Percentiles rank a stretch among this genome's conserved stretches.
These are phyloP conservation scores for Pistacia atlantica DNA, from an alignment of 345 rosid species.

Conservation along the genomic window DNA sequence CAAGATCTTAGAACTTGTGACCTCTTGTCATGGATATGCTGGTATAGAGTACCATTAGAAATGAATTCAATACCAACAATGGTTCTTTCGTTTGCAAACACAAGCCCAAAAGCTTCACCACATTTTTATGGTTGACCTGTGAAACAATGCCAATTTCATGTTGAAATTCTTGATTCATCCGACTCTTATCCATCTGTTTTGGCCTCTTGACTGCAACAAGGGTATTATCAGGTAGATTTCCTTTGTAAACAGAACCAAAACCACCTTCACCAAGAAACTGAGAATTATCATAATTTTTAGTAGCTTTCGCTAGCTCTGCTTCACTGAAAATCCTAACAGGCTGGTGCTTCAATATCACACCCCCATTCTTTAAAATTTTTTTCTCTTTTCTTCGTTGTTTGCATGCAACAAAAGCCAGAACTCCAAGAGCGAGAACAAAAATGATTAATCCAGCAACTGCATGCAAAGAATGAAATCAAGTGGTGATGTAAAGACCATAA, in stretches of 20 bases:
- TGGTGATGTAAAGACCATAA: not conserved
- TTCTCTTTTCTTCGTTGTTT: conserved; percentile 15
- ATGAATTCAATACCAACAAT: conserved; percentile 32
- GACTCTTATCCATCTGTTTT: conserved; percentile 15
- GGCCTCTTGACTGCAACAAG: conserved; percentile 16
- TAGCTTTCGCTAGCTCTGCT: conserved; percentile 31
- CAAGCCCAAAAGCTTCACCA: conserved; percentile 36
- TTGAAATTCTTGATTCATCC: conserved; percentile 23
- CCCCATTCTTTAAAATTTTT: conserved; percentile 34
- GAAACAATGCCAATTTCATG: conserved; percentile 29
- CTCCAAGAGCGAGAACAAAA: not conserved
- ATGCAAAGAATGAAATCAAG: not conserved
- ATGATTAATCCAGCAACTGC: conserved; percentile 15
- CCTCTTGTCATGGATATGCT: conserved; percentile 24
- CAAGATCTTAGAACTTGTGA: conserved; percentile 16
- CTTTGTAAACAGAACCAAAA: conserved; percentile 33
- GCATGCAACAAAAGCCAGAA: conserved; percentile 8
- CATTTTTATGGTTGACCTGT: conserved; percentile 37
- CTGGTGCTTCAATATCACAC: conserved; percentile 29
- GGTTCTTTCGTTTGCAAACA: conserved; percentile 39
- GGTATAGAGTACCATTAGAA: conserved; percentile 28
- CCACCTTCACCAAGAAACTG: conserved; percentile 32
- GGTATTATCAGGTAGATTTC: conserved; percentile 17
- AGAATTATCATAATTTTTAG: conserved; percentile 21
- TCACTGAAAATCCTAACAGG: conserved; percentile 32